phyloP scores from a whole-genome alignment of 164 flowering plant species.

The Umbilicus rupestris region DNA sequence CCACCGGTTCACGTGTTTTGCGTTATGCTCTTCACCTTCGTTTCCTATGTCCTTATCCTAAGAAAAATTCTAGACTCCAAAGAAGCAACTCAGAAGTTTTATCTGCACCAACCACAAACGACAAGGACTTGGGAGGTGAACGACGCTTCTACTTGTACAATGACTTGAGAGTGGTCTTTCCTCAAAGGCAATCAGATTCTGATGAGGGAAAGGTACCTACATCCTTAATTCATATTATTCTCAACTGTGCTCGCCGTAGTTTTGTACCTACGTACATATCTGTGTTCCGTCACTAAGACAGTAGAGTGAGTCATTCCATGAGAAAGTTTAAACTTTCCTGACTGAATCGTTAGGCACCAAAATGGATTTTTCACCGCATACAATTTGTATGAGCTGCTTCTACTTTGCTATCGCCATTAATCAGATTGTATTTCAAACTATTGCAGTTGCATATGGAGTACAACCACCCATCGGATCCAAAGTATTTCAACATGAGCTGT shows the following conservation, averaged over 20 bases:
- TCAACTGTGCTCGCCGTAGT: neutral
- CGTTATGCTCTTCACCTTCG: conserved; percentile 95
- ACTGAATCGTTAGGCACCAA: neutral
- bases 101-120: conserved; percentile 28
- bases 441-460: conserved; percentile 9
- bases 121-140: conserved; percentile 31
- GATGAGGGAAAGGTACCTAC: conserved; percentile 89
- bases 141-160: conserved; percentile 77
- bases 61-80: conserved; percentile 45
- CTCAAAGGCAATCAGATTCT: conserved; percentile 88
- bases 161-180: conserved; percentile 85
- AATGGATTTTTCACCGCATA: neutral
- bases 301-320: neutral
- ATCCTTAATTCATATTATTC: neutral
- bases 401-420: neutral
- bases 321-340: neutral
- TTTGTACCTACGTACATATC: neutral
- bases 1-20: conserved; percentile 49
- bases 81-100: conserved; percentile 58
- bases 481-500: conserved; percentile 5
- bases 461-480: conserved; percentile 9
- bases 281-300: neutral
- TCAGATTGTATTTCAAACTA: neutral
- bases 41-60: conserved; percentile 56
- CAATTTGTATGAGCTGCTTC: neutral